Conservation (phyloP, 2,329 filamentous ascomycete genomes). For the Hawksworthiomyces lignivorus region DNA sequence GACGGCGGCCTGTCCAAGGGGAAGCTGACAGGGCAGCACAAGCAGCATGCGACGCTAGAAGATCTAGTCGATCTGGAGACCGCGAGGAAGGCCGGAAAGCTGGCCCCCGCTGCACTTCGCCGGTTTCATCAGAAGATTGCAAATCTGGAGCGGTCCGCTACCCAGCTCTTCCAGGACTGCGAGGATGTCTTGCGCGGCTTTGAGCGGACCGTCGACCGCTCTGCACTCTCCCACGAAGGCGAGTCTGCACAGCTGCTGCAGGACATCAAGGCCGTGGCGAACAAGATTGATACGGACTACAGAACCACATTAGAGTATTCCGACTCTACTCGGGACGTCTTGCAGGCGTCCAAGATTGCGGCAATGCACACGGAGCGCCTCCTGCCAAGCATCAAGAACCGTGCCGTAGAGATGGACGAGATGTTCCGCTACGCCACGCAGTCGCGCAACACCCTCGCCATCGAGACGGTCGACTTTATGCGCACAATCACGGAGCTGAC, state of each 20-base stretch:
- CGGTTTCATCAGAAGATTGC: conserved; percentile 53
- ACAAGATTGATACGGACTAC: conserved; percentile 81
- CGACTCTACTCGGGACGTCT: conserved; percentile 52
- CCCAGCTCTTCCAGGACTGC: conserved; percentile 53
- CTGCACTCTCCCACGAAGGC: conserved; percentile 47
- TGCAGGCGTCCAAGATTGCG: conserved; percentile 56
- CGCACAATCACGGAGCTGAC: conserved; percentile 75
- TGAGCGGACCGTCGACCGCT: conserved; percentile 48
- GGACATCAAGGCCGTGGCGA: conserved; percentile 78
- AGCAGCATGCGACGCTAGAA: conserved; percentile 50
- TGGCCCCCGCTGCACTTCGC: conserved; percentile 50
- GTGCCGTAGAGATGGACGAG: conserved; percentile 53
- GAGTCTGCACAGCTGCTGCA: conserved; percentile 65
- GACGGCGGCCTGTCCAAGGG: conserved; percentile 30
- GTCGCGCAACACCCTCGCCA: conserved; percentile 59
- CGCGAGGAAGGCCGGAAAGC: conserved; percentile 62
- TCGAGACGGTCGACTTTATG: conserved; percentile 66
- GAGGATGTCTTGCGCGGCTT: conserved; percentile 56
- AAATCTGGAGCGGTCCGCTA: conserved; percentile 53
- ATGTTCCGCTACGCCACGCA: conserved; percentile 53
- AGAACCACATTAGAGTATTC: conserved; percentile 65
- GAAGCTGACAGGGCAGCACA: conserved; percentile 27
- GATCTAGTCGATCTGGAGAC: conserved; percentile 71
- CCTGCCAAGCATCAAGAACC: conserved; percentile 49
- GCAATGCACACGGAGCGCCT: conserved; percentile 56